Conservation (phyloP, 768 basidiomycete species). For the Psilocybe azurescens region DNA sequence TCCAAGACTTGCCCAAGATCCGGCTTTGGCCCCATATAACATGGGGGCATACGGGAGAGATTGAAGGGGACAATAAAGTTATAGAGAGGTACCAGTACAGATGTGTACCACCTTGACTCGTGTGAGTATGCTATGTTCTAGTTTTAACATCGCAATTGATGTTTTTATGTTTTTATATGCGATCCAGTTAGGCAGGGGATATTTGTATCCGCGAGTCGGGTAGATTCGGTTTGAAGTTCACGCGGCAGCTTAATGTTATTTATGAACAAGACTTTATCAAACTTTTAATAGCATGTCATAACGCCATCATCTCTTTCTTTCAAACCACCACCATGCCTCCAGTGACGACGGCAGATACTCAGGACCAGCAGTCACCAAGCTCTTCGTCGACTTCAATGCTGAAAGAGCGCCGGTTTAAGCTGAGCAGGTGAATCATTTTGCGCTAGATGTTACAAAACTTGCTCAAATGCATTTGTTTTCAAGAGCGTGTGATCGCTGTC, state of each 20-base stretch:
- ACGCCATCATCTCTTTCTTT: constrained; percentile 30
- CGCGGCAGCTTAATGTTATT: constrained; percentile 23
- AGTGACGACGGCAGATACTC: constrained; percentile 45
- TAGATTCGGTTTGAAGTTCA: constrained; percentile 38
- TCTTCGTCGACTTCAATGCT: constrained; percentile 53
- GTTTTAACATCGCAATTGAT: too few species aligned
- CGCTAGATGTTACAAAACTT: not conserved
- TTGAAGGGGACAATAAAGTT: not conserved
- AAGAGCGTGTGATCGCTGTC: constrained; percentile 90
- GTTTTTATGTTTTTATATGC: not conserved
- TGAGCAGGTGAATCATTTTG: constrained; percentile 71
- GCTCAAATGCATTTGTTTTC: constrained; percentile 9
- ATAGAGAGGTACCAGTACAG: not conserved
- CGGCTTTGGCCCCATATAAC: not conserved
- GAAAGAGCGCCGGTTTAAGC: constrained; percentile 86
- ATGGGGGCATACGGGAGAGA: not conserved
- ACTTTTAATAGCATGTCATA: constrained; percentile 25
- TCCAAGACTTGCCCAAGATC: not conserved
- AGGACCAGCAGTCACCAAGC: constrained; percentile 43
- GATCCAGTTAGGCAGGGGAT: not conserved
- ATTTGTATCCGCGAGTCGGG: constrained; percentile 30
- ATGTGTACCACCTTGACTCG: too few species aligned
- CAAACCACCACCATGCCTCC: constrained; percentile 53
- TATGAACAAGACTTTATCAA: constrained; percentile 21
- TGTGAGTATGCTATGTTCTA: too few species aligned